A percentile compares a stretch with the other conserved stretches of the same genome.
Conservation (phyloP, 768 basidiomycete genomes). For the Psilocybe azurescens region DNA sequence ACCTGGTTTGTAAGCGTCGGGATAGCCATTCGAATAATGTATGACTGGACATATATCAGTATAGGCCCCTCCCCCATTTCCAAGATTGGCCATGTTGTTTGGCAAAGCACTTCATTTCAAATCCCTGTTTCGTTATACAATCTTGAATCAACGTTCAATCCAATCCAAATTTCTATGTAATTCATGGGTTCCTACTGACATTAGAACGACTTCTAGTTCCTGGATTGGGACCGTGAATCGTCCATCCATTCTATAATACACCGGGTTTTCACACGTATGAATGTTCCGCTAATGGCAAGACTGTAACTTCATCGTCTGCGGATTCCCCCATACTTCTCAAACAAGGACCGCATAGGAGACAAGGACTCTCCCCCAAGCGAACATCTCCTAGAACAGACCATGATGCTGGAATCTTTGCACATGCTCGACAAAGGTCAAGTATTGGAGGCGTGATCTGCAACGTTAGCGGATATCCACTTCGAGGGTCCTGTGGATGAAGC, state of each 20-base stretch:
- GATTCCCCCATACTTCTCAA: constrained; percentile 74
- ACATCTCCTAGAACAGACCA: constrained; percentile 73
- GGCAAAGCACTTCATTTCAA: constrained; percentile 20
- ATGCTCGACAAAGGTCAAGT: constrained; percentile 70
- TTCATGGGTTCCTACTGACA: not conserved
- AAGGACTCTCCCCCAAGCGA: constrained; percentile 80
- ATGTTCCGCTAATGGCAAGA: constrained; percentile 53
- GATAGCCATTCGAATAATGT: constrained; percentile 28
- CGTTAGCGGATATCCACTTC: constrained; percentile 68
- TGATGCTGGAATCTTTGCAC: constrained; percentile 71
- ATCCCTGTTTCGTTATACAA: not conserved
- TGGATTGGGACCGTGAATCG: too few species aligned
- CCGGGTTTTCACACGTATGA: constrained; percentile 16
- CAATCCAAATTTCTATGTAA: not conserved
- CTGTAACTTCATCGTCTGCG: constrained; percentile 47
- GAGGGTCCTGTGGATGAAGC: constrained; percentile 60
- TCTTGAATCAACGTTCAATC: not conserved
- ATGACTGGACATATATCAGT: not conserved
- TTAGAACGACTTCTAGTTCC: too few species aligned
- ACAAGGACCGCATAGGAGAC: constrained; percentile 72
- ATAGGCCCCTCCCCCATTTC: not conserved
- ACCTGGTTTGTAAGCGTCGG: constrained; percentile 46
- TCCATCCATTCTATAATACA: not conserved
- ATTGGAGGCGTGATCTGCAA: constrained; percentile 66
- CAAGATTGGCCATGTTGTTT: constrained; percentile 12